Base-by-base conservation (phyloP, 1,139 yeast species). In the Taphrina flavorubra region DNA sequence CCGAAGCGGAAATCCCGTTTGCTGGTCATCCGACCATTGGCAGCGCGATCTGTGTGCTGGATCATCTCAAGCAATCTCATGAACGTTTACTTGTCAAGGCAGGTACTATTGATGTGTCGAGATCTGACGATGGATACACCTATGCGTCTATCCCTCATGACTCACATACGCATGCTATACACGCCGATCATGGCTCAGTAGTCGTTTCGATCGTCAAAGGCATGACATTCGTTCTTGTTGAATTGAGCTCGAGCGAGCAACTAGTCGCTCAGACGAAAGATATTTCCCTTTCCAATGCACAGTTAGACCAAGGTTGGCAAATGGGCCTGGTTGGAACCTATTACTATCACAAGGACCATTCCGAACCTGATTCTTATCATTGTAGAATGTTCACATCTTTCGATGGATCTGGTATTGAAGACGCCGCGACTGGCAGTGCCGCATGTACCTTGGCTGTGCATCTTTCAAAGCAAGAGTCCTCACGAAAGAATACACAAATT, bases 11-110 rank as follows among this genome's bases (percentile, higher is more conserved):
- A 20, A 44, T 63, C 10, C 67, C 67, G 13, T 63, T 63, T 18
- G 67, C 67, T 1, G 67, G 67, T n/a, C 67, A 63, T 47, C 67
- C 67, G 13, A 55, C 61, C 14, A 63, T 63, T 40, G 67, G 67
- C n/a, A 34, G 55, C 11, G 67, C 67, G 6, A n/a, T 47, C 20
- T 20, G 42, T 14, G 51, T 58, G 16, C 25, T 58, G 53, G 31
- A 42, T 13, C 39, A 58, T 42, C 40, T 16, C 13, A 31, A 47
- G 11, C 20, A 13, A 20, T 14, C 42, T 18, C 8, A n/a, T n/a
- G 42, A 16, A 11, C 31, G 25, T 8, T 36, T 58, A 31, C 51
- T 36, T 14, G 34, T 44, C 53, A 58, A 58, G 46, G 62, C 62
- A 14, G 62, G 62, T 8, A 42, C 25, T 8, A 14, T 58, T 6